phyloP scores from a whole-genome alignment of 163 green algal genomes.

The Coccomyxa subellipsoidea region DNA sequence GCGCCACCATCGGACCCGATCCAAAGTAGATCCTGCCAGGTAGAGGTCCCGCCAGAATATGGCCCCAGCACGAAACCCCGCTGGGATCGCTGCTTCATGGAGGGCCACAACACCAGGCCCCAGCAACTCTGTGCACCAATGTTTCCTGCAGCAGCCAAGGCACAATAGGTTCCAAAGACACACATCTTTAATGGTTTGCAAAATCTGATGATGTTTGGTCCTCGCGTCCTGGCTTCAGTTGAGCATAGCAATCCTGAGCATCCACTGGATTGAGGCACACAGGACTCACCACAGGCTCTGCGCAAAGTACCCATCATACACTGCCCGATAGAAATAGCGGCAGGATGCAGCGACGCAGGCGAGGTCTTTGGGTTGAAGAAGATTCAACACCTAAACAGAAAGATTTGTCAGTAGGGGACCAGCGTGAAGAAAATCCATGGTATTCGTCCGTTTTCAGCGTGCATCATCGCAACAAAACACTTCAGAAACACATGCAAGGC shows the following conservation, averaged over 20 bases:
- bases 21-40: background rate
- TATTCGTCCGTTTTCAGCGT: background rate
- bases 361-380: background rate
- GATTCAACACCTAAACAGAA: background rate
- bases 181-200: no score
- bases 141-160: background rate
- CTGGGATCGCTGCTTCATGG: background rate
- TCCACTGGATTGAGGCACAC: no score
- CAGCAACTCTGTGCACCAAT: slow-evolving; percentile 3
- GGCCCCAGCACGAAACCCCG: background rate
- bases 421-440: background rate
- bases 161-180: background rate
- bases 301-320: background rate
- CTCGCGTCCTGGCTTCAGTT: background rate
- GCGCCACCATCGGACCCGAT: slow-evolving; percentile 10
- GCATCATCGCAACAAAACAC: background rate
- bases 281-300: background rate
- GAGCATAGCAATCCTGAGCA: background rate
- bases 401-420: background rate
- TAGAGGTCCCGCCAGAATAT: background rate
- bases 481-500: background rate
- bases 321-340: background rate
- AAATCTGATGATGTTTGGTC: background rate
- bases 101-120: background rate
- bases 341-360: background rate